Conservation (phyloP, 495 filamentous ascomycete genomes). For the Evernia prunastri region DNA sequence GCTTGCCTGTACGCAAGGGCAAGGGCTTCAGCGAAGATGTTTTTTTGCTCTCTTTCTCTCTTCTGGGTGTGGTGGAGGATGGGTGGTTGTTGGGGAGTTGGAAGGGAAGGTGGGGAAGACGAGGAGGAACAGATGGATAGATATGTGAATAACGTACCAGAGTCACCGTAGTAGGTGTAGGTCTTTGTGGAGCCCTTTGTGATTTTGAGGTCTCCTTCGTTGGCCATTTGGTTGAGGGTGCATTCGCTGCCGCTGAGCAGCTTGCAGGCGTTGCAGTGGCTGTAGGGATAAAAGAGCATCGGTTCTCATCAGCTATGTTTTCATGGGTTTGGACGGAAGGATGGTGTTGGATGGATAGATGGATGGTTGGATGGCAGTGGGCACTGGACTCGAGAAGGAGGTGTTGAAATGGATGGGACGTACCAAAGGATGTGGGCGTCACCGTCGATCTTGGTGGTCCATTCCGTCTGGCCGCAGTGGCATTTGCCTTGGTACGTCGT, state of each 20-base stretch:
- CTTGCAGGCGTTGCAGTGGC: conserved; percentile 51
- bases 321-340: too few relatives aligned
- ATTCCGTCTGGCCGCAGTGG: conserved; percentile 46
- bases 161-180: conserved; percentile 48
- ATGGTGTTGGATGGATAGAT: too few relatives aligned
- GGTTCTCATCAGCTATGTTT: too few relatives aligned
- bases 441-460: conserved; percentile 40
- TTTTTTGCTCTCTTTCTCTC: too few relatives aligned
- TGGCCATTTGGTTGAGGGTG: conserved; percentile 47
- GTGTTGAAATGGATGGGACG: conserved; percentile 3
- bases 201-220: conserved; percentile 40
- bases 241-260: conserved; percentile 39
- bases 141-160: too few relatives aligned
- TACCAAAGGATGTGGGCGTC: conserved; percentile 44
- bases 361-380: too few relatives aligned
- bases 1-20: conserved; percentile 33
- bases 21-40: neutral
- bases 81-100: neutral
- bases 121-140: too few relatives aligned
- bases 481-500: conserved; percentile 41
- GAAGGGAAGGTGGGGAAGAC: neutral
- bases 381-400: too few relatives aligned
- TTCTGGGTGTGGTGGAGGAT: neutral
- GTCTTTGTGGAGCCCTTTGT: conserved; percentile 40
- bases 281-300: too few relatives aligned